Percentiles rank a stretch among this genome's conserved stretches.
Conservation (phyloP, 169 alveolate species). For the Plasmodium sp. region DNA sequence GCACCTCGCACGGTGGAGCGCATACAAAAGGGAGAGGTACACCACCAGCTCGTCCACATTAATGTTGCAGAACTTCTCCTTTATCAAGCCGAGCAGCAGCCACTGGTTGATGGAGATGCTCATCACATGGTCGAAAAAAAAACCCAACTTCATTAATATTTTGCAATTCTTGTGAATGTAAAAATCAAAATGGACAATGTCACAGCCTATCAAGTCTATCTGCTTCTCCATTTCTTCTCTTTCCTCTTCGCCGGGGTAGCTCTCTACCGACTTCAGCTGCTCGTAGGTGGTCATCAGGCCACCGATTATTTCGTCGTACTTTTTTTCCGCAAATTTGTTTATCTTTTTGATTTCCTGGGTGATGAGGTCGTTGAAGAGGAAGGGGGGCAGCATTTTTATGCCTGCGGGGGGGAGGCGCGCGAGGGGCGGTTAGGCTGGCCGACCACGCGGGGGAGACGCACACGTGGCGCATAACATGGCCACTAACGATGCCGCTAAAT, state of each 20-base stretch:
- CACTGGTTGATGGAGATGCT: conserved; percentile 79
- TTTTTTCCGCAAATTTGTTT: conserved; percentile 76
- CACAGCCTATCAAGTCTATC: conserved; percentile 75
- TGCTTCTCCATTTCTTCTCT: conserved; percentile 24
- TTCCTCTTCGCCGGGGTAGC: background rate
- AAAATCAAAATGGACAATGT: conserved; percentile 78
- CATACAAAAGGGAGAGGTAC: conserved; percentile 80
- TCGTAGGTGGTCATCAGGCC: conserved; percentile 73
- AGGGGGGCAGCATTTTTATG: conserved; percentile 65
- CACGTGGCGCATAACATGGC: background rate
- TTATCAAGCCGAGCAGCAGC: conserved; percentile 80
- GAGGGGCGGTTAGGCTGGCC: background rate
- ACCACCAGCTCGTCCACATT: conserved; percentile 83
- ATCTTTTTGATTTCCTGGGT: conserved; percentile 78
- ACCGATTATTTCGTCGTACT: conserved; percentile 73
- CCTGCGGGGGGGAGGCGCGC: background rate
- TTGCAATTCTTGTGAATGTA: conserved; percentile 77
- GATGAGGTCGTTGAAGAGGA: conserved; percentile 74
- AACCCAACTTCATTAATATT: conserved; percentile 73
- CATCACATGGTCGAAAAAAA: conserved; percentile 77
- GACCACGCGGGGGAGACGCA: too few species aligned
- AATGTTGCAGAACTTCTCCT: conserved; percentile 82
- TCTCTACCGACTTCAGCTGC: conserved; percentile 17
- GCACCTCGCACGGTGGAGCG: conserved; percentile 63
- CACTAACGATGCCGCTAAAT: background rate